A percentile compares a stretch with the other conserved stretches of the same genome.
Evolutionary conservation across 805 yeast genomes (phyloP).

Genomic region (Phaffomyces opuntiae): DNA sequence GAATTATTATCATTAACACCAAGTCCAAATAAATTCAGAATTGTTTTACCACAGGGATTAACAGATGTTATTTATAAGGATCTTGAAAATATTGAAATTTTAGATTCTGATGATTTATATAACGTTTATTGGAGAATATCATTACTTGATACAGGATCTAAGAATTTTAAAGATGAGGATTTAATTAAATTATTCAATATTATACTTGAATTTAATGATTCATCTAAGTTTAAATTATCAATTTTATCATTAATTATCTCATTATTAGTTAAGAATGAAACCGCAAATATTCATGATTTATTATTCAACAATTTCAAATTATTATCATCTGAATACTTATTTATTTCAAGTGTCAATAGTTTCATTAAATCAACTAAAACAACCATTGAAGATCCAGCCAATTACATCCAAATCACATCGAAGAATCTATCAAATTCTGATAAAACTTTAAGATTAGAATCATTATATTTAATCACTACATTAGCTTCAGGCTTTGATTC

Average conservation of each 20-base stretch:
- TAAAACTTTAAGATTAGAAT: slow-evolving; percentile 39
- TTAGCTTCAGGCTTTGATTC: slow-evolving; percentile 22
- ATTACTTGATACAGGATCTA: slow-evolving; percentile 31
- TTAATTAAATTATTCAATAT: slow-evolving; percentile 3
- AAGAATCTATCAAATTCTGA: slow-evolving; percentile 42
- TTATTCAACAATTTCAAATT: slow-evolving; percentile 12
- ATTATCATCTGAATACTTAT: slow-evolving; percentile 14
- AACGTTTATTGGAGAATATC: slow-evolving; percentile 48
- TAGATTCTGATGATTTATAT: slow-evolving; percentile 18
- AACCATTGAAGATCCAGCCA: slow-evolving; percentile 1
- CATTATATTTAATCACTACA: slow-evolving; percentile 41
- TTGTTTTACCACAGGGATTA: slow-evolving; percentile 14
- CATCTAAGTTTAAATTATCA: slow-evolving; percentile 10
- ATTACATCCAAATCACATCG: slow-evolving; percentile 22
- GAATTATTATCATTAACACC: slow-evolving; percentile 15
- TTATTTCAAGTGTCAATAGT: slow-evolving; percentile 15
- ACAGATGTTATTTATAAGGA: slow-evolving; percentile 5
- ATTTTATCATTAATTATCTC: slow-evolving; percentile 14
- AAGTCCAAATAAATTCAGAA: slow-evolving; percentile 8
- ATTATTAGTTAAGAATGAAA: slow-evolving; percentile 6
- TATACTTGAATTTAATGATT: neutral
- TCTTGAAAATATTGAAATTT: slow-evolving; percentile 3
- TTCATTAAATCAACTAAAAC: slow-evolving; percentile 6
- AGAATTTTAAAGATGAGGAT: slow-evolving; percentile 16
- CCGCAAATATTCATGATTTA: slow-evolving; percentile 1